Base-by-base conservation (phyloP, 2,329 filamentous ascomycete genomes). In the Colletotrichum eleusines region DNA sequence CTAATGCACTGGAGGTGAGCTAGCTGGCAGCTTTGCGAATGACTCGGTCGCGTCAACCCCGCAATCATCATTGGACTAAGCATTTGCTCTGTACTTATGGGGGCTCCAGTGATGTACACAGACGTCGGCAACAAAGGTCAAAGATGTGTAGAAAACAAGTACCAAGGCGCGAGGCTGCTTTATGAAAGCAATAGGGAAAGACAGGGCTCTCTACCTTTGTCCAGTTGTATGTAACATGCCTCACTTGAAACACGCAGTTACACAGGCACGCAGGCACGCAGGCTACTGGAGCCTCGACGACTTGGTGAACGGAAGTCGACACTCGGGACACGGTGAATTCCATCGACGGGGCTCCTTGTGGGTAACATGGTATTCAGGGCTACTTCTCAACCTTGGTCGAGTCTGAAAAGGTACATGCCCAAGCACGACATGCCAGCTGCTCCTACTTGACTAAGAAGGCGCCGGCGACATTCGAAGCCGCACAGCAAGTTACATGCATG, bases 21-120 rank as follows among this genome's bases (percentile, higher is more conserved):
- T 71, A 68, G 68, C 64, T 71, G 68, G 51, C 63, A 71, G 57
- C 63, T 61, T 44, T 42, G 42, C 18, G 14, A 44, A 59, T 40
- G 58, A 69, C 51, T 68, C 69, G 59, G 51, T 68, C 69, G 59
- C 48, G 53, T 18, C 31, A 7, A 40, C 40, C 44, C 35, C 31
- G 67, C 55, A 48, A 69, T 71, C 53, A 53, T 40, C 58, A 60
- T 68, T 31, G 64, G 18, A 63, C 35, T 62, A 35, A 44, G 33
- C 28, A 58, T 35, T n/a, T 2, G 33, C 42, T 58, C 20, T 12
- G 35, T 23, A 46, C 60, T 20, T 62, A 9, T 7, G 44, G 5
- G 9, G 28, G 5, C 23, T 26, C 7, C n/a, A 8, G 20, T 62
- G 44, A 3, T n/a, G 6, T 48, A 50, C 4, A 42, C 16, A 20